These are phyloP conservation scores for Leccinum variabile DNA, from an alignment of 1,284 basidiomycete genomes.

Conservation along the genomic window DNA sequence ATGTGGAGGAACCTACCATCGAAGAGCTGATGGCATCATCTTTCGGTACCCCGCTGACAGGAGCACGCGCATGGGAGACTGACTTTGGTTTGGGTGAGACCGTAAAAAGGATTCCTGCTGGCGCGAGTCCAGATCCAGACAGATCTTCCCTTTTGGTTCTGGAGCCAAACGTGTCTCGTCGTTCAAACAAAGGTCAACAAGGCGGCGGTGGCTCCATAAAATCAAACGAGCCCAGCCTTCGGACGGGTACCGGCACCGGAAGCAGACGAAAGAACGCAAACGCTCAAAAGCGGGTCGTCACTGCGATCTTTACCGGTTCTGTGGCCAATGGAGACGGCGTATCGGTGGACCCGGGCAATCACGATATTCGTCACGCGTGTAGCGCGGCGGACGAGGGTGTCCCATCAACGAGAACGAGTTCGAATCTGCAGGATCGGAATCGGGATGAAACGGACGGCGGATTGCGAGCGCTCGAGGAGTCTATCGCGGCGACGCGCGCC, in stretches of 20 bases:
- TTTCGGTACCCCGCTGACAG: slow-evolving; percentile 19
- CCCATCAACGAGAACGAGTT: background rate
- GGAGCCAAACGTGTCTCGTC: background rate
- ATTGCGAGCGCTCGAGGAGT: slow-evolving; percentile 25
- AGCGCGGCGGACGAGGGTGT: background rate
- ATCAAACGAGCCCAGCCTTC: slow-evolving; percentile 1
- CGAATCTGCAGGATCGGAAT: background rate
- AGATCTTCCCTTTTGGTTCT: too few species aligned
- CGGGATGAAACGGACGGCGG: slow-evolving; percentile 8
- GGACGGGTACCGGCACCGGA: slow-evolving; percentile 5
- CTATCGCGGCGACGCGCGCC: slow-evolving; percentile 24
- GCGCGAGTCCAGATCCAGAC: background rate
- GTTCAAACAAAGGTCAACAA: background rate
- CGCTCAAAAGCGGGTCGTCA: slow-evolving; percentile 27
- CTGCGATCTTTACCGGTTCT: slow-evolving; percentile 35
- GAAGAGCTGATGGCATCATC: slow-evolving; percentile 32
- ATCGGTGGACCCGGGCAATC: background rate
- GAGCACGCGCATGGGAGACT: slow-evolving; percentile 34
- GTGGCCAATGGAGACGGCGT: background rate
- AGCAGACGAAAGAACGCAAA: slow-evolving; percentile 9
- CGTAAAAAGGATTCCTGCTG: slow-evolving; percentile 28
- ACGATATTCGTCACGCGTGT: background rate
- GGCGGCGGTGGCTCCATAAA: background rate
- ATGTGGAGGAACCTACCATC: slow-evolving; percentile 31
- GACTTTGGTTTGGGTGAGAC: slow-evolving; percentile 31